Percentiles rank a stretch among this genome's conserved stretches.
Evolutionary conservation across 495 filamentous ascomycete genomes (phyloP).

Genomic region (Neurospora sp.): DNA sequence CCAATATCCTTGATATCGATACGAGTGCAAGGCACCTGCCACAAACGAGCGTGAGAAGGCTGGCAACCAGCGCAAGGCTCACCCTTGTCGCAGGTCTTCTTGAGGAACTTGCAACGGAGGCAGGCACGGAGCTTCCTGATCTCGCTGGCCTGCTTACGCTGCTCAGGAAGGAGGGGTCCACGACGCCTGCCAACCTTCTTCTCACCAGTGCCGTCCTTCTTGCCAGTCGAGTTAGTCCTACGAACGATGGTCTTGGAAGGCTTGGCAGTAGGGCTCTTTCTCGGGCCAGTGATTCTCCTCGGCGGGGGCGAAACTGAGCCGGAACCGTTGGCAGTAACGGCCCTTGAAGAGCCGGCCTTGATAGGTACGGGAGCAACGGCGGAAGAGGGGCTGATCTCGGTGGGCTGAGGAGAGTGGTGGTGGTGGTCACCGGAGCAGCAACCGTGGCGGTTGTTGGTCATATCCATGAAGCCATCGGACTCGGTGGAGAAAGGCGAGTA

Average conservation of each 20-base stretch:
- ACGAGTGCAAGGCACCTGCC: conserved; percentile 91
- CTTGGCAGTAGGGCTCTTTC: conserved; percentile 73
- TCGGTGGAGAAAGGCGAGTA: conserved; percentile 60
- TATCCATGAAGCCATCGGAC: conserved; percentile 47
- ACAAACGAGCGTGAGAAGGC: conserved; percentile 81
- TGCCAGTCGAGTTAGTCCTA: conserved; percentile 56
- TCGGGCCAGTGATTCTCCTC: conserved; percentile 50
- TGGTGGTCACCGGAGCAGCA: conserved; percentile 38
- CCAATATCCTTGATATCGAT: conserved; percentile 96
- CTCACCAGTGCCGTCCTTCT: conserved; percentile 61
- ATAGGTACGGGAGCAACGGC: conserved; percentile 59
- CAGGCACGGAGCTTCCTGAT: conserved; percentile 88
- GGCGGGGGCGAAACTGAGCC: conserved; percentile 53
- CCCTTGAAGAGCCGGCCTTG: conserved; percentile 49
- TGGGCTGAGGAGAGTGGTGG: conserved; percentile 31
- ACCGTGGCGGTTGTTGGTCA: conserved; percentile 32
- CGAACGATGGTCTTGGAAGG: conserved; percentile 69
- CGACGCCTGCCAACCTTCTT: conserved; percentile 82
- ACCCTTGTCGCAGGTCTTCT: conserved; percentile 95
- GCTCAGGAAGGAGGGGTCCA: conserved; percentile 82
- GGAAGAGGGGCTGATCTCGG: conserved; percentile 51
- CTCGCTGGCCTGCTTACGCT: conserved; percentile 86
- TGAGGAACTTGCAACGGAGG: conserved; percentile 92
- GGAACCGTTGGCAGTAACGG: conserved; percentile 45
- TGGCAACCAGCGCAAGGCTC: conserved; percentile 89